Conservation (phyloP, 257 asterid genomes). For the Rauvolfia tetraphylla region DNA sequence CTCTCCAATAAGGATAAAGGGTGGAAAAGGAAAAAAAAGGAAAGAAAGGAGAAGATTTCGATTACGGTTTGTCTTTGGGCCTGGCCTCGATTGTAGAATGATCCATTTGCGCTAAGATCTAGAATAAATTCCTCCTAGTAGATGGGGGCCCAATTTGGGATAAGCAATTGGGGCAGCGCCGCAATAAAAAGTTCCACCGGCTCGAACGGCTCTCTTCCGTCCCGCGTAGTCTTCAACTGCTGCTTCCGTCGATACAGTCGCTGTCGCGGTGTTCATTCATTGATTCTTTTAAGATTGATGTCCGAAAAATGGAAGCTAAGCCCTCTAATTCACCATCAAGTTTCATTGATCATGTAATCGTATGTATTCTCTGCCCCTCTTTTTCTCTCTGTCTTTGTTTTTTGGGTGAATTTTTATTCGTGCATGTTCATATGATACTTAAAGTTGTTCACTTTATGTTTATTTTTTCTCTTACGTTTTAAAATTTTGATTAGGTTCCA, state of each 20-base stretch:
- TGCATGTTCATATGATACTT: background rate
- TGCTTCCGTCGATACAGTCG: background rate
- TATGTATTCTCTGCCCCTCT: background rate
- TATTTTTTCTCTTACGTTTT: background rate
- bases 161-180: too few relatives aligned
- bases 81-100: too few relatives aligned
- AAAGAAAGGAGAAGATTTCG: too few relatives aligned
- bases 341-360: conserved; percentile 9
- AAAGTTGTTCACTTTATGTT: background rate
- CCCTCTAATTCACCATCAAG: conserved; percentile 5
- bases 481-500: conserved; percentile 49
- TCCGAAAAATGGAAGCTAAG: conserved; percentile 8
- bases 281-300: background rate
- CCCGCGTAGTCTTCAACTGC: background rate
- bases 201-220: background rate
- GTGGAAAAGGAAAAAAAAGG: too few relatives aligned
- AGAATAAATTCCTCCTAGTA: too few relatives aligned
- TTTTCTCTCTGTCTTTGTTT: background rate
- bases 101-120: too few relatives aligned
- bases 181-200: too few relatives aligned
- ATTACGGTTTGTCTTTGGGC: too few relatives aligned
- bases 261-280: too few relatives aligned
- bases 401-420: background rate
- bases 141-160: too few relatives aligned
- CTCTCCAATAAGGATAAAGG: too few relatives aligned